Evolutionary conservation across 1,139 yeast species (phyloP).

Genomic region (Chernovozyma aurita): DNA sequence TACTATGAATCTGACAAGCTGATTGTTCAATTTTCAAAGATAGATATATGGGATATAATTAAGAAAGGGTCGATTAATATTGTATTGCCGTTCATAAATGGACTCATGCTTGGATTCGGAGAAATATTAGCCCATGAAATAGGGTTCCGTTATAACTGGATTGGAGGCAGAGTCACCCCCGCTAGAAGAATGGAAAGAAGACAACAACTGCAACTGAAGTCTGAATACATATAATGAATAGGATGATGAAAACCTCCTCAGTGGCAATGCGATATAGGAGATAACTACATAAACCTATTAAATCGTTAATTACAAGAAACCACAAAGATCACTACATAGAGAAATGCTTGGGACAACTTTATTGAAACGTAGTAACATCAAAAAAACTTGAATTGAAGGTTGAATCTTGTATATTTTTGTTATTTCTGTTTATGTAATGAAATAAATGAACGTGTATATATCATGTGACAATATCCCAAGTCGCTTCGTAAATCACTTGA

Average conservation of each 20-base stretch:
- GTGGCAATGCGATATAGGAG: no score
- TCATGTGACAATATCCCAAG: no score
- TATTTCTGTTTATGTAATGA: no score
- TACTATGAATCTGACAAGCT: neutral
- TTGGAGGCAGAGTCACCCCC: constrained; percentile 64
- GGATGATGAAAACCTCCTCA: no score
- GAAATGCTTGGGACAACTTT: neutral
- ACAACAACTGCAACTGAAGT: constrained; percentile 8
- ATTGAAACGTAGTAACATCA: no score
- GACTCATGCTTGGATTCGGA: constrained; percentile 95
- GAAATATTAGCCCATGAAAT: constrained; percentile 92
- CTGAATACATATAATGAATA: constrained; percentile 16
- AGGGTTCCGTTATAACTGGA: constrained; percentile 77
- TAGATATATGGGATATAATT: constrained; percentile 32
- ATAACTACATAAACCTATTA: no score
- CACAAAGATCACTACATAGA: neutral
- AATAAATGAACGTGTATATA: no score
- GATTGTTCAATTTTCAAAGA: constrained; percentile 8
- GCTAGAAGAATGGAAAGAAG: constrained; percentile 25
- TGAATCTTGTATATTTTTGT: no score
- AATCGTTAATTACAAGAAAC: no score
- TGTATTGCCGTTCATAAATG: constrained; percentile 84
- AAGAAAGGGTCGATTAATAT: constrained; percentile 65
- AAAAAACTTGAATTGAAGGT: no score
- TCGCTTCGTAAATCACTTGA: no score